Percentiles rank a stretch among this genome's conserved stretches.
Evolutionary conservation across 140 eudicot species (phyloP).

Genomic region (Oenanthe javanica): DNA sequence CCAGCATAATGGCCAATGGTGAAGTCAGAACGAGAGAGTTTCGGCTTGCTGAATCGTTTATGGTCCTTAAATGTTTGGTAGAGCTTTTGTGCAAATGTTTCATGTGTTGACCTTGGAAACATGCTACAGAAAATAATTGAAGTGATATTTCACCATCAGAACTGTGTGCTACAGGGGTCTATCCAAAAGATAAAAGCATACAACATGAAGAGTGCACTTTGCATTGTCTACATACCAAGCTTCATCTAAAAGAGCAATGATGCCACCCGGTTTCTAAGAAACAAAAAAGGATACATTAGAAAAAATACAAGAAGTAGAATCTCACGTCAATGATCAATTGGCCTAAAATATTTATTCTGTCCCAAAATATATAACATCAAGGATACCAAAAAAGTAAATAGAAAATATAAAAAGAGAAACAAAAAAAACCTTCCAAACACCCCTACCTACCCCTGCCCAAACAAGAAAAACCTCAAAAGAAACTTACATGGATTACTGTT

Average conservation of each 20-base stretch:
- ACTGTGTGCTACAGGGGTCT: neutral
- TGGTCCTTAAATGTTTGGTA: constrained; percentile 85
- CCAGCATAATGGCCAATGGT: constrained; percentile 97
- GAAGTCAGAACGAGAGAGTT: constrained; percentile 88
- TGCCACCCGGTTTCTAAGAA: constrained; percentile 94
- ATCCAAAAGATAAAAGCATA: constrained; percentile 9
- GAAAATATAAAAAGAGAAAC: neutral
- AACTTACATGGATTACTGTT: neutral
- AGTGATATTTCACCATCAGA: constrained; percentile 5
- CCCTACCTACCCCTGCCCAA: neutral
- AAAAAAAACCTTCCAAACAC: neutral
- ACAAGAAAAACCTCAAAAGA: neutral
- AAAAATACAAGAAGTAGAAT: neutral
- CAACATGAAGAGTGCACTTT: constrained; percentile 2
- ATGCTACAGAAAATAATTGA: constrained; percentile 52
- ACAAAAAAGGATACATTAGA: constrained; percentile 28
- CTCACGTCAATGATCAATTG: neutral
- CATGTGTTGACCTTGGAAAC: constrained; percentile 98
- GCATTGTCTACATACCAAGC: constrained; percentile 66
- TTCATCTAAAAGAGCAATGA: constrained; percentile 90
- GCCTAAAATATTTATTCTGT: neutral
- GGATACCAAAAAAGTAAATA: neutral
- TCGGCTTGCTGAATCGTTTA: constrained; percentile 82
- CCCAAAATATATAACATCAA: neutral
- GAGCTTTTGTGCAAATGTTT: constrained; percentile 85